Evolutionary conservation across 768 basidiomycete species (phyloP).

Genomic region (Lactarius hatsudake): DNA sequence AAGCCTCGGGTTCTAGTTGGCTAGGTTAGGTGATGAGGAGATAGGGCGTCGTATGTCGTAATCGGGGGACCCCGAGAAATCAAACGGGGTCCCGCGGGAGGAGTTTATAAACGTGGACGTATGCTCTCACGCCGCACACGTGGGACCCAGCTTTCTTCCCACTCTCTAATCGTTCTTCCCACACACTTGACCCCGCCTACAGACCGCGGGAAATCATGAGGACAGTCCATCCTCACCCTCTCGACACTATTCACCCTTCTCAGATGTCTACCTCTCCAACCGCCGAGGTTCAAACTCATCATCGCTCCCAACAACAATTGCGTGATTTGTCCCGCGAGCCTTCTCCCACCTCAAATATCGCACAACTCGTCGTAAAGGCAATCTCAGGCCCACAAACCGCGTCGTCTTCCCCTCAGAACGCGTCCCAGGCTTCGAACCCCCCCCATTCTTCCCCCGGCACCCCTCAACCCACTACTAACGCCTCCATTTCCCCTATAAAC

Average conservation of each 20-base stretch:
- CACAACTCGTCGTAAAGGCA: conserved; percentile 28
- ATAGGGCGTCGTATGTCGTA: conserved; percentile 14
- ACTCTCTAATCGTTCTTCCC: conserved; percentile 46
- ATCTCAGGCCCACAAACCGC: conserved; percentile 27
- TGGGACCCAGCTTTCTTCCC: conserved; percentile 43
- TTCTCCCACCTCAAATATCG: conserved; percentile 26
- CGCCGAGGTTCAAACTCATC: conserved; percentile 24
- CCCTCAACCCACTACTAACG: conserved; percentile 35
- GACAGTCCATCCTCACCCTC: conserved; percentile 49
- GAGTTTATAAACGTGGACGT: conserved; percentile 33
- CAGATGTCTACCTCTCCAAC: conserved; percentile 25
- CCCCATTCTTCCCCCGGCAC: conserved; percentile 28
- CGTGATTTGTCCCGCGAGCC: conserved; percentile 23
- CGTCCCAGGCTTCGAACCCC: conserved; percentile 37
- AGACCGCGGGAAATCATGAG: conserved; percentile 44
- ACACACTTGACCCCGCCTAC: conserved; percentile 36
- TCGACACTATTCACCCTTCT: conserved; percentile 35
- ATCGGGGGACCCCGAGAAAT: conserved; percentile 31
- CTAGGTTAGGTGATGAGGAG: conserved; percentile 15
- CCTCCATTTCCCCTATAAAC: conserved; percentile 36
- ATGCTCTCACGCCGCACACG: conserved; percentile 31
- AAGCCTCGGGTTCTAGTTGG: conserved; percentile 21
- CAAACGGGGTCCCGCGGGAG: conserved; percentile 30
- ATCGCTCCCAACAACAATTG: conserved; percentile 22
- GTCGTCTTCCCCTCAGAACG: conserved; percentile 35